phyloP scores from a whole-genome alignment of 495 filamentous ascomycete species.

The Echria macrotheca region DNA sequence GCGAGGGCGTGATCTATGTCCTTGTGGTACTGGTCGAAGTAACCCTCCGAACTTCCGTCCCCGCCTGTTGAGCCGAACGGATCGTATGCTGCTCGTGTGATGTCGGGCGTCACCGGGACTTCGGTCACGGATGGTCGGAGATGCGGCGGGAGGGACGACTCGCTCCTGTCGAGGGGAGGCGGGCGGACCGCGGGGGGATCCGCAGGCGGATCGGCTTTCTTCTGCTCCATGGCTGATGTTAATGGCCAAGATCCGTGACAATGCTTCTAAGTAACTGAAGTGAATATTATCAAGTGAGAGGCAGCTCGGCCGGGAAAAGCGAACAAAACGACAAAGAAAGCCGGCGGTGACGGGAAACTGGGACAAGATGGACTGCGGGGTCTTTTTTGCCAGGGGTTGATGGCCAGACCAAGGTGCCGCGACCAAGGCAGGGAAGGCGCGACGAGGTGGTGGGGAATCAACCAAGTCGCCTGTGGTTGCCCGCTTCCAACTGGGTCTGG shows the following conservation, averaged over 20 bases:
- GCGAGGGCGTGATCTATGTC: slow-evolving; percentile 24
- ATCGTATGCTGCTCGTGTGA: slow-evolving; percentile 34
- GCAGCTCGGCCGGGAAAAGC: too few species aligned
- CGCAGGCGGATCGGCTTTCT: slow-evolving; percentile 3
- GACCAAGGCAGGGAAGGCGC: not conserved
- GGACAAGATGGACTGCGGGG: slow-evolving; percentile 6
- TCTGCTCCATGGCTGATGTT: slow-evolving; percentile 7
- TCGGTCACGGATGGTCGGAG: slow-evolving; percentile 26
- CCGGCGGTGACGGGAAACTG: slow-evolving; percentile 1
- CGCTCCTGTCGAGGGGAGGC: slow-evolving; percentile 9
- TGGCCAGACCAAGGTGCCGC: not conserved
- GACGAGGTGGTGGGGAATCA: not conserved
- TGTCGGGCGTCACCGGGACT: slow-evolving; percentile 48
- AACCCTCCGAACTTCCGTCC: slow-evolving; percentile 10
- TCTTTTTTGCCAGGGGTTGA: not conserved
- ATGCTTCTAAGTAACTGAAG: too few species aligned
- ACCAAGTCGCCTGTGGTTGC: not conserved
- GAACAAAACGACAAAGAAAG: slow-evolving; percentile 4
- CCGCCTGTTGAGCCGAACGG: slow-evolving; percentile 12
- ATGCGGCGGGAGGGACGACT: slow-evolving; percentile 31
- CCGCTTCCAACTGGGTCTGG: too few species aligned
- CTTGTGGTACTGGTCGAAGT: slow-evolving; percentile 35
- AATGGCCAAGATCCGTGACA: too few species aligned
- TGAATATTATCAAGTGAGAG: too few species aligned
- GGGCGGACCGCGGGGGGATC: slow-evolving; percentile 6